Evolutionary conservation across 1,139 yeast genomes (phyloP).

Genomic region (Kurtzmaniella natalensis): DNA sequence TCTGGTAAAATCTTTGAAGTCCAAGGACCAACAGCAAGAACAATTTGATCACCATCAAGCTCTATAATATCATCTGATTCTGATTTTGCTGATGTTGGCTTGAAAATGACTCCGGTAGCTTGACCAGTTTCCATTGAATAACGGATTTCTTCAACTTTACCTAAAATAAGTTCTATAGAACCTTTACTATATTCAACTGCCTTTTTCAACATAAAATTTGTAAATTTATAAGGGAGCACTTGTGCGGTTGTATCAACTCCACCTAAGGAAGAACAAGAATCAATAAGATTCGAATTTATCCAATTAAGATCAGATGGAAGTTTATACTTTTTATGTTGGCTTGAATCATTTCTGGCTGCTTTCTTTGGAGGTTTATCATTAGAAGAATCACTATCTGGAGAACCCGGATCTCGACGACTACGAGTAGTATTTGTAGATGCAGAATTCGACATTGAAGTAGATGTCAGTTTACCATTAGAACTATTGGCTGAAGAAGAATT

Average conservation of each 20-base stretch:
- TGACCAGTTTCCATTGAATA: constrained; percentile 59
- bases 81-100: constrained; percentile 51
- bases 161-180: constrained; percentile 77
- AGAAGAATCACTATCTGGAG: constrained; percentile 17
- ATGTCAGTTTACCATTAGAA: neutral
- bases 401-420: constrained; percentile 1
- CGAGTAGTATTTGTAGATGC: neutral
- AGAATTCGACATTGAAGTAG: neutral
- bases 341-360: constrained; percentile 24
- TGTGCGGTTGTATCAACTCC: constrained; percentile 90
- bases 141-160: constrained; percentile 70
- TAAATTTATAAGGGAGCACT: constrained; percentile 92
- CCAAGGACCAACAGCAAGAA: constrained; percentile 96
- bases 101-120: constrained; percentile 62
- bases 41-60: constrained; percentile 66
- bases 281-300: constrained; percentile 66
- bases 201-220: constrained; percentile 71
- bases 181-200: constrained; percentile 71
- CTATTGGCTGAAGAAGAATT: neutral
- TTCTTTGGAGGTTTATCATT: constrained; percentile 32
- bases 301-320: constrained; percentile 78
- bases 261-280: constrained; percentile 77
- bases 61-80: constrained; percentile 29
- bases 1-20: constrained; percentile 84
- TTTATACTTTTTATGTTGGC: constrained; percentile 17